These are phyloP conservation scores for Nothophaeocryptopus gaeumannii DNA, from an alignment of 2,329 filamentous ascomycete genomes.

Conservation along the genomic window DNA sequence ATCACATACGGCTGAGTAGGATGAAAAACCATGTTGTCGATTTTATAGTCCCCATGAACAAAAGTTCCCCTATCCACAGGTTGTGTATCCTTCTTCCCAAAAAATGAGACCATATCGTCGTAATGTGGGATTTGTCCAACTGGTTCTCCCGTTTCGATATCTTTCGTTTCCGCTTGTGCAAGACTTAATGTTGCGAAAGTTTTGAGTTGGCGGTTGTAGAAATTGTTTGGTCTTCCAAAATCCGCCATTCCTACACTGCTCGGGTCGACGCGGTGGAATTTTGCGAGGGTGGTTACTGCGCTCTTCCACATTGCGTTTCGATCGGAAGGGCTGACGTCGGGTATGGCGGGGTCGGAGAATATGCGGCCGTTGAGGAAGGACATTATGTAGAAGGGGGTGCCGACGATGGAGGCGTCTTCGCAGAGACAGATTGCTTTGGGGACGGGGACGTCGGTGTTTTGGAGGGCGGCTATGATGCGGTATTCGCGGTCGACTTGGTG, in stretches of 20 bases:
- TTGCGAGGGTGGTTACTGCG: constrained; percentile 77
- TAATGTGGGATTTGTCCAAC: constrained; percentile 85
- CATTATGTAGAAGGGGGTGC: constrained; percentile 97
- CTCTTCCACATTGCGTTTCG: constrained; percentile 80
- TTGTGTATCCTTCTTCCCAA: constrained; percentile 65
- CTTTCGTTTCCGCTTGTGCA: constrained; percentile 71
- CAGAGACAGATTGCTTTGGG: constrained; percentile 82
- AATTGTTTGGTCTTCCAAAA: constrained; percentile 72
- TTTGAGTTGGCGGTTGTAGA: constrained; percentile 80
- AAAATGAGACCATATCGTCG: constrained; percentile 74
- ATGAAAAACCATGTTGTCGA: constrained; percentile 66
- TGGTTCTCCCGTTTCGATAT: constrained; percentile 70
- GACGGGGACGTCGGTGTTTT: constrained; percentile 76
- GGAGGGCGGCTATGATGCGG: constrained; percentile 80
- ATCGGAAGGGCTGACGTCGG: constrained; percentile 65
- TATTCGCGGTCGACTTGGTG: constrained; percentile 97
- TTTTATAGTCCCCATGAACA: constrained; percentile 96
- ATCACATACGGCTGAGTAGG: constrained; percentile 83
- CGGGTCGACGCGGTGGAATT: constrained; percentile 74
- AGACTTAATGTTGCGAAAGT: constrained; percentile 78
- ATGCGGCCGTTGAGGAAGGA: constrained; percentile 90
- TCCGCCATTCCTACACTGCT: constrained; percentile 63
- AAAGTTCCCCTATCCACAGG: constrained; percentile 75
- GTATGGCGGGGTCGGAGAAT: constrained; percentile 83
- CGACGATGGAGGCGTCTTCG: constrained; percentile 74